Percentiles rank a stretch among this genome's conserved stretches.
Evolutionary conservation across 1,284 basidiomycete species (phyloP).

Genomic region (Macrocystidia cucumis): DNA sequence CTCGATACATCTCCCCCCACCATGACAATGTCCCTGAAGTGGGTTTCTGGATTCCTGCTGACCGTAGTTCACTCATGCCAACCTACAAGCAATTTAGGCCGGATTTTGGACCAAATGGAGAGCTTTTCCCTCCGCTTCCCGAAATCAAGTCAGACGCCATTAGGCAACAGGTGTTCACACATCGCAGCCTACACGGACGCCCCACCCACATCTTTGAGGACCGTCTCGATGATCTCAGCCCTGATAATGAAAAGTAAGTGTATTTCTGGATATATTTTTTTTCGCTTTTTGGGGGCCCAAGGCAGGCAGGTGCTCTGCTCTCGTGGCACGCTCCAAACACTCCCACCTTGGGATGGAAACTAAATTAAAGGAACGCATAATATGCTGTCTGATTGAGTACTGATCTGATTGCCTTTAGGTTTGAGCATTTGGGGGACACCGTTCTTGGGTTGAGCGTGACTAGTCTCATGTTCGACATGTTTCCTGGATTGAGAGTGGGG

Average conservation of each 20-base stretch:
- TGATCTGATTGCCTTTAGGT: constrained; percentile 27
- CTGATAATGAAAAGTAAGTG: constrained; percentile 69
- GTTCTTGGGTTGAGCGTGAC: constrained; percentile 65
- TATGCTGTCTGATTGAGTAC: too few species aligned
- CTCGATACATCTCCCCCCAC: too few species aligned
- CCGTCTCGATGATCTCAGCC: constrained; percentile 55
- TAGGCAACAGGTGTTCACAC: constrained; percentile 56
- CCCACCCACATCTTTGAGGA: constrained; percentile 72
- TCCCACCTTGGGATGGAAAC: too few species aligned
- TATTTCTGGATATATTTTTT: not conserved
- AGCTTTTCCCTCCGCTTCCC: constrained; percentile 41
- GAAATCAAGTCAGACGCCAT: constrained; percentile 35
- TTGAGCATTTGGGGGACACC: constrained; percentile 67
- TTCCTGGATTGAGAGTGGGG: constrained; percentile 65
- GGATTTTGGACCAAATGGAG: constrained; percentile 27
- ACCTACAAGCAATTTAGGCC: too few species aligned
- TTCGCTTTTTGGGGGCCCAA: too few species aligned
- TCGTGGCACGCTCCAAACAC: too few species aligned
- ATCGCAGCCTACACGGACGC: constrained; percentile 58
- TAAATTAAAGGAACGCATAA: not conserved
- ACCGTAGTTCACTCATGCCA: too few species aligned
- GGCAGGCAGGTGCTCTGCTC: too few species aligned
- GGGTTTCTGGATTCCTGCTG: too few species aligned
- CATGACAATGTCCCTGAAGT: too few species aligned
- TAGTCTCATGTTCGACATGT: constrained; percentile 48